Percentiles rank a stretch among this genome's conserved stretches.
These are phyloP conservation scores for Austropuccinia psidii DNA, from an alignment of 1,284 basidiomycete genomes.

Conservation along the genomic window DNA sequence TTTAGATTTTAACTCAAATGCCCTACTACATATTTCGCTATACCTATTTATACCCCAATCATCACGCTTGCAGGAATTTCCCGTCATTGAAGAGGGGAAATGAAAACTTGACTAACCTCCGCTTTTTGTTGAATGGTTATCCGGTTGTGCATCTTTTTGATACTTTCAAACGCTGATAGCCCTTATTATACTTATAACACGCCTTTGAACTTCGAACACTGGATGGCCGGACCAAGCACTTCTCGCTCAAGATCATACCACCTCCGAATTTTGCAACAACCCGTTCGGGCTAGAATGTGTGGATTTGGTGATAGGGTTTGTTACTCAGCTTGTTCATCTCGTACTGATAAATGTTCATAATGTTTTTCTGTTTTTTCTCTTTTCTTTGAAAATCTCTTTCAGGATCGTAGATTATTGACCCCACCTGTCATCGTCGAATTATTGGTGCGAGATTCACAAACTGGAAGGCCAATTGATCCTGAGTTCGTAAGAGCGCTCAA, in stretches of 20 bases:
- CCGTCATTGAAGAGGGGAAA: no score
- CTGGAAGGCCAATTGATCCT: constrained; percentile 42
- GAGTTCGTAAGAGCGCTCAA: constrained; percentile 27
- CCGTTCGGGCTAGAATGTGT: constrained; percentile 79
- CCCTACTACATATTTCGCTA: no score
- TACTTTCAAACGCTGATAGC: no score
- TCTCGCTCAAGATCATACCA: constrained; percentile 59
- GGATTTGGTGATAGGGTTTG: constrained; percentile 84
- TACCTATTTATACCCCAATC: no score
- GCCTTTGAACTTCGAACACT: no score
- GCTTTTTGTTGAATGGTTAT: no score
- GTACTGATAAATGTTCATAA: neutral
- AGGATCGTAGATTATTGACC: constrained; percentile 82
- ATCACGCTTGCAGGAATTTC: no score
- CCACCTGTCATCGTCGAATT: constrained; percentile 65
- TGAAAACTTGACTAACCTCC: no score
- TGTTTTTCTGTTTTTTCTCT: neutral
- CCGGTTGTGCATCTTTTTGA: no score
- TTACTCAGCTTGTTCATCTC: constrained; percentile 34
- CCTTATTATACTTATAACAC: no score
- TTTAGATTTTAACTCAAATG: no score
- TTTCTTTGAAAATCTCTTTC: neutral
- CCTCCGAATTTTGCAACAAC: constrained; percentile 74
- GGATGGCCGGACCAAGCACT: neutral
- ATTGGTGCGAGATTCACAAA: constrained; percentile 41